Evolutionary conservation across 2,329 filamentous ascomycete species (phyloP).

Genomic region (Aspergillus floridensis): DNA sequence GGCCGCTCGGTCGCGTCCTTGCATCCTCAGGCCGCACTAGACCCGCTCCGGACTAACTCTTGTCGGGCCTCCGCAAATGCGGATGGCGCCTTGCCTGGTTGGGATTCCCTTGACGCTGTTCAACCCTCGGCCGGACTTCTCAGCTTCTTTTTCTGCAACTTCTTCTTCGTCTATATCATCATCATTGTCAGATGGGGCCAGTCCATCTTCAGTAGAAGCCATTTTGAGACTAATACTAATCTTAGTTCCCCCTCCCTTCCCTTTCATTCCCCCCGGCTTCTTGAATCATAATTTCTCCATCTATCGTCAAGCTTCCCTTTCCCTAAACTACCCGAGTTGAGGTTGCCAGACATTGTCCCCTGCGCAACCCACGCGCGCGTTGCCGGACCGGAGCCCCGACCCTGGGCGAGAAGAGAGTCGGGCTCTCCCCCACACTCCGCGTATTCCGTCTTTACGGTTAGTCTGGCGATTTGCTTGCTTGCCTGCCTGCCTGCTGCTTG

Average conservation of each 20-base stretch:
- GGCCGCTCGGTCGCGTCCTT: conserved; percentile 19
- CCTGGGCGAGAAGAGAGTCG: conserved; percentile 12
- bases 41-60: conserved; percentile 17
- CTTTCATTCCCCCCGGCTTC: too few relatives aligned
- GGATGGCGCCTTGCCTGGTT: conserved; percentile 6
- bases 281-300: not conserved
- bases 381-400: conserved; percentile 34
- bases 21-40: conserved; percentile 12
- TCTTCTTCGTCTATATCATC: not conserved
- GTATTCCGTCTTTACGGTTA: conserved; percentile 22
- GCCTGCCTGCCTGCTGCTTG: not conserved
- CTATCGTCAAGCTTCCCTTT: conserved; percentile 9
- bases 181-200: not conserved
- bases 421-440: conserved; percentile 35
- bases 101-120: not conserved
- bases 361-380: conserved; percentile 12
- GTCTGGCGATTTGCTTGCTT: conserved; percentile 9
- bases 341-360: not conserved
- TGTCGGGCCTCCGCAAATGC: conserved; percentile 17
- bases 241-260: too few relatives aligned
- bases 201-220: not conserved
- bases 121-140: conserved; percentile 1
- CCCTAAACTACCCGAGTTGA: conserved; percentile 6
- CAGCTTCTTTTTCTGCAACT: conserved; percentile 8
- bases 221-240: too few relatives aligned